Percentiles rank a stretch among this genome's conserved stretches.
Evolutionary conservation across 768 basidiomycete species (phyloP).

Genomic region (Saitozyma podzolica): DNA sequence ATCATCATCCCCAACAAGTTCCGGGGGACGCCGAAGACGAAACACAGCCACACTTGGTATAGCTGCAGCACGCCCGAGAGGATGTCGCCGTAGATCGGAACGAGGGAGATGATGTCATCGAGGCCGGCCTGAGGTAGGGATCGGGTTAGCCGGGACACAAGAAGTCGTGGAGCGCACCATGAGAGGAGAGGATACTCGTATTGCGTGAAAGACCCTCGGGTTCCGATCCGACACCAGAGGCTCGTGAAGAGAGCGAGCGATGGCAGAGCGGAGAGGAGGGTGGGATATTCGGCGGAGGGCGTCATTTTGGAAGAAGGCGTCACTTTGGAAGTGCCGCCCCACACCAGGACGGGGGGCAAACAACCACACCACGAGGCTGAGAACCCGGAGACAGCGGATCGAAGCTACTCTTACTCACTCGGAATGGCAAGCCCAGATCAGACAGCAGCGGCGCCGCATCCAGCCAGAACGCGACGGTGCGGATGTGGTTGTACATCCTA

Average conservation of each 20-base stretch:
- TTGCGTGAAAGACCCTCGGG: no score
- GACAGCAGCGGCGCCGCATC: slow-evolving; percentile 50
- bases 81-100: slow-evolving; percentile 51
- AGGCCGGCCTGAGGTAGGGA: slow-evolving; percentile 40
- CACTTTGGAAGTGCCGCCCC: background rate
- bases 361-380: background rate
- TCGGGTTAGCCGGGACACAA: background rate
- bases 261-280: background rate
- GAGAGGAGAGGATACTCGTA: no score
- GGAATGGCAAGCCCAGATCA: slow-evolving; percentile 51
- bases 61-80: slow-evolving; percentile 47
- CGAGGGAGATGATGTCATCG: slow-evolving; percentile 50
- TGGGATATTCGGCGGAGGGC: no score
- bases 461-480: slow-evolving; percentile 51
- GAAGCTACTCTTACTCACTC: slow-evolving; percentile 37
- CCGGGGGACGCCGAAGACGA: slow-evolving; percentile 43
- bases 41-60: slow-evolving; percentile 50
- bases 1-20: slow-evolving; percentile 45
- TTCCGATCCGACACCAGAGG: no score
- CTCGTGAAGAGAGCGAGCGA: no score
- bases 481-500: slow-evolving; percentile 51
- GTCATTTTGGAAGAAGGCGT: background rate
- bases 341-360: background rate
- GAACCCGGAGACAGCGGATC: background rate
- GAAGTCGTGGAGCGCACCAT: no score